A percentile compares a stretch with the other conserved stretches of the same genome.
phyloP scores from a whole-genome alignment of 441 rosid species.

The Cnidoscolus chayamansa region DNA sequence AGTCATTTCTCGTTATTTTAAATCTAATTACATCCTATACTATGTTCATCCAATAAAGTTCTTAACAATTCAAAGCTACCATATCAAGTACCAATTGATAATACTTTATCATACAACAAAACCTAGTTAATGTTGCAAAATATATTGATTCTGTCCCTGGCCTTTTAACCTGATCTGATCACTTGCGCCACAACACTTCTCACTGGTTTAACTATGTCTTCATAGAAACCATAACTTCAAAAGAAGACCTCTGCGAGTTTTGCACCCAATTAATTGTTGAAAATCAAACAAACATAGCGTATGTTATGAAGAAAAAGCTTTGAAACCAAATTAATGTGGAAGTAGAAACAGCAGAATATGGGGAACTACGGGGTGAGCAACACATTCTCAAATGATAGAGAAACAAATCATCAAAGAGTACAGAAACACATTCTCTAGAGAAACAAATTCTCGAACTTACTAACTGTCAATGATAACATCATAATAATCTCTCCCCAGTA shows the following conservation, averaged over 20 bases:
- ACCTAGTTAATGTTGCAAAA: no score
- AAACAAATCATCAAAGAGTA: no score
- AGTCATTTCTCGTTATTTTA: not conserved
- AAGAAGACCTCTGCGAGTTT: not conserved
- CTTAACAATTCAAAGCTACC: not conserved
- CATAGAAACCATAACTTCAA: slow-evolving; percentile 1
- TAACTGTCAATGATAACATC: no score
- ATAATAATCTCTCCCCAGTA: no score
- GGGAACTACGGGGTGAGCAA: no score
- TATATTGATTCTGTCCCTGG: not conserved
- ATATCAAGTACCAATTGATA: not conserved
- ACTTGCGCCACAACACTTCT: not conserved
- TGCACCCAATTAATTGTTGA: not conserved
- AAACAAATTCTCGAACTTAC: no score
- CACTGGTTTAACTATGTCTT: not conserved
- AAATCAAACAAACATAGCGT: not conserved
- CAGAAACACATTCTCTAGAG: no score
- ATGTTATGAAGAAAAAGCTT: no score
- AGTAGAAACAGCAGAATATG: no score
- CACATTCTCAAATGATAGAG: no score
- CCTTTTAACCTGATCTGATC: not conserved
- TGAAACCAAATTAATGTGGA: no score
- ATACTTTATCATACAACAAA: not conserved
- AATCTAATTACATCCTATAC: not conserved
- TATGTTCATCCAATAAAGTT: not conserved